Base-by-base conservation (phyloP, 2,329 filamentous ascomycete species). In the Fusarium transvaalense region DNA sequence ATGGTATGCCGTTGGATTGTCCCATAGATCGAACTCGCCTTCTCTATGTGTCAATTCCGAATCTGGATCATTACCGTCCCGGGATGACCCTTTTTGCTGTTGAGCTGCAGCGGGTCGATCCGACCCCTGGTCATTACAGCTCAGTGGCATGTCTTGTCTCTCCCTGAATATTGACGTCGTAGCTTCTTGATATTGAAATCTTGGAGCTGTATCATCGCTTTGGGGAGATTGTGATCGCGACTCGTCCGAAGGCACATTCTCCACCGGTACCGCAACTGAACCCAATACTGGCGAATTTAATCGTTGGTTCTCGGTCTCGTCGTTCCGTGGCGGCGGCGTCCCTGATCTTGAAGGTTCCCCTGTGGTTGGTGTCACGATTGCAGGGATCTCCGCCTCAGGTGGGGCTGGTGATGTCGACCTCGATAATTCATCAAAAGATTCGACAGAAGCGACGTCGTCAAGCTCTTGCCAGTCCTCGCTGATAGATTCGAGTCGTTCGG, bases 381-480 rank as follows among this genome's bases (percentile, higher is more conserved):
- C 19, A 35, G 45, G 31, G 45, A 19, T 48, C 10, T 23, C 6
- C 10, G 21, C 15, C 15, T n/a, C 7, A 35, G 35, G 21, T 21
- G 37, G 41, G 14, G 23, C 38, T 10, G 51, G 56, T 8, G 51
- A 45, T 25, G 64, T 56, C 5, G 66, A 54, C 5, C 43, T 32
- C 10, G 59, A 56, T 6, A 31, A 27, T 3, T 52, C 57, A 17
- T 46, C 51, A 8, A 72, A 50, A 13, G 71, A 74, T 9, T 71
- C 10, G 9, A 74, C 63, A 1, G 71, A 74, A 1, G 61, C 52
- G 7, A 58, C 59, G 21, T 56, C 63, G 3, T 73, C 66, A 7
- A 74, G 41, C 41, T 74, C 69, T 4, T 64, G 50, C 71, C 71
- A 74, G 53, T 73, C 71, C 23, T 74, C 71, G 23, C 60, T 42